Evolutionary conservation across 2,329 filamentous ascomycete species (phyloP).

Genomic region (Helicocarpus griseus): DNA sequence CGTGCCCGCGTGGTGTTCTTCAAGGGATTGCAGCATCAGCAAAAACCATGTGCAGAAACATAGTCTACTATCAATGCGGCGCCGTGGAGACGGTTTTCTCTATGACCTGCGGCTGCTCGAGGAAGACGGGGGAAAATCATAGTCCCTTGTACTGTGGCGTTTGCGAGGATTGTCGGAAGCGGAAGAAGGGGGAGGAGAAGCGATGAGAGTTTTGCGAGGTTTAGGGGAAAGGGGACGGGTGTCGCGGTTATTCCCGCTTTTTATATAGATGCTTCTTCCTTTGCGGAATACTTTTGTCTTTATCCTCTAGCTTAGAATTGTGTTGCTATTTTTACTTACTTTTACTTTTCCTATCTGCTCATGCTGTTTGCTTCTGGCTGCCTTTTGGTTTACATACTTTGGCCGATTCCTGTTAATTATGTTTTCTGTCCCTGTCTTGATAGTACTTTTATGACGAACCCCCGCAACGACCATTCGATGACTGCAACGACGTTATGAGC

Average conservation of each 20-base stretch:
- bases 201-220: not conserved
- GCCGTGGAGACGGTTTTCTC: conserved; percentile 14
- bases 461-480: too few species aligned
- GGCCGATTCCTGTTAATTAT: not conserved
- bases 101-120: conserved; percentile 9
- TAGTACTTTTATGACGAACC: too few species aligned
- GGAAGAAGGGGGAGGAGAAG: not conserved
- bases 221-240: not conserved
- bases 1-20: too few species aligned
- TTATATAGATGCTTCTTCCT: too few species aligned
- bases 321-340: not conserved
- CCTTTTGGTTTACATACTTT: not conserved
- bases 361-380: too few species aligned
- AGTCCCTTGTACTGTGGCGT: conserved; percentile 12
- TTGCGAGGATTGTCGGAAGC: conserved; percentile 10
- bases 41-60: conserved; percentile 12
- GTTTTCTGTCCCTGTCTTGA: not conserved
- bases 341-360: too few species aligned
- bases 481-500: too few species aligned
- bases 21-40: too few species aligned
- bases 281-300: not conserved
- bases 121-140: conserved; percentile 8
- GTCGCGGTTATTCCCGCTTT: too few species aligned
- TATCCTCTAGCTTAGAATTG: too few species aligned
- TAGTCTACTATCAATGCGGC: conserved; percentile 14